Conservation (phyloP, 2,329 filamentous ascomycete species). For the Hypoxylon sp. region DNA sequence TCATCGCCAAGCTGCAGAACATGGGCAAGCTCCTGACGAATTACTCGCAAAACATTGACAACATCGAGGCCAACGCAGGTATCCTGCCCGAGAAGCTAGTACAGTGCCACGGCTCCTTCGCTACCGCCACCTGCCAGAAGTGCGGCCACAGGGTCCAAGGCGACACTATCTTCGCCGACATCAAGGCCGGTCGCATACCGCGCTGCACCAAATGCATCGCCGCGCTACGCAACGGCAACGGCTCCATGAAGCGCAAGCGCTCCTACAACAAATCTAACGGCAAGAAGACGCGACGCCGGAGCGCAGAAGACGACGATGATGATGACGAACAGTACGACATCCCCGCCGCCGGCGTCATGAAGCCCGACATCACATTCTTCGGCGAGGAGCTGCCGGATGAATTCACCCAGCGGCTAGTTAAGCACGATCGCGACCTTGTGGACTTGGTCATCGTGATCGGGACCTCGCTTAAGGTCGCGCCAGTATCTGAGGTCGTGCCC, state of each 20-base stretch:
- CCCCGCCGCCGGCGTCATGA: constrained; percentile 84
- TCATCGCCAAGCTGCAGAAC: constrained; percentile 89
- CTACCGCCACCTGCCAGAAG: constrained; percentile 88
- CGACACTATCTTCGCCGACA: constrained; percentile 82
- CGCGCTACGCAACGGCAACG: constrained; percentile 61
- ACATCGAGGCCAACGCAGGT: constrained; percentile 89
- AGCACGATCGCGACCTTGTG: constrained; percentile 81
- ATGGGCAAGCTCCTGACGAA: constrained; percentile 93
- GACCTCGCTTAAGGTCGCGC: constrained; percentile 94
- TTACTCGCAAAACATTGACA: constrained; percentile 99
- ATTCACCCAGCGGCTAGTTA: constrained; percentile 85
- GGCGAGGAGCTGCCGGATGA: constrained; percentile 88
- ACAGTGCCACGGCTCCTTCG: constrained; percentile 97
- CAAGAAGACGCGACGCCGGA: constrained; percentile 54
- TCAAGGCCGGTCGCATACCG: constrained; percentile 81
- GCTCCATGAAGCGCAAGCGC: constrained; percentile 68
- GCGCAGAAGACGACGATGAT: constrained; percentile 56
- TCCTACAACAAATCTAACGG: constrained; percentile 61
- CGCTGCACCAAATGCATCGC: constrained; percentile 79
- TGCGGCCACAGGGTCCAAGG: constrained; percentile 82
- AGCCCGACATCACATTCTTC: constrained; percentile 98
- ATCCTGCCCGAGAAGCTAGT: constrained; percentile 85
- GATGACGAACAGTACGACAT: constrained; percentile 72
- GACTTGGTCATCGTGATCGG: constrained; percentile 97
- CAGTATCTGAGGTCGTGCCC: constrained; percentile 90